Evolutionary conservation across 2,329 filamentous ascomycete species (phyloP).

Genomic region (Neurospora sp.): DNA sequence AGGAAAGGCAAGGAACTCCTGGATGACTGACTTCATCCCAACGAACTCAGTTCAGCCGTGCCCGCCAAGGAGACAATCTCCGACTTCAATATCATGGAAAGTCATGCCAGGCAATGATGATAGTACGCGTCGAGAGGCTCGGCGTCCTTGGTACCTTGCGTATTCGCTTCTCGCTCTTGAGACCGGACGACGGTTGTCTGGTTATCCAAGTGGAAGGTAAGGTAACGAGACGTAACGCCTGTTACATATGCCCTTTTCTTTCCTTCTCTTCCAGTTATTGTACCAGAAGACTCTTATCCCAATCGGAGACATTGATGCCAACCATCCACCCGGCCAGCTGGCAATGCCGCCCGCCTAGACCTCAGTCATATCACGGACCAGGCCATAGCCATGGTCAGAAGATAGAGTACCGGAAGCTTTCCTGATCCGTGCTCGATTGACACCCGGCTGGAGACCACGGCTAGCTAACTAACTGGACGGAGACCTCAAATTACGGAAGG

Average conservation of each 20-base stretch:
- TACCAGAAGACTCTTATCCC: neutral
- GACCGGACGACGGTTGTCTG: neutral
- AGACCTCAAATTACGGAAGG: neutral
- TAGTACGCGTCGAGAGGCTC: neutral
- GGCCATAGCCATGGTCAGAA: neutral
- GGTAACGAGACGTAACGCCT: neutral
- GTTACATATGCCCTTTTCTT: neutral
- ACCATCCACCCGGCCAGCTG: neutral
- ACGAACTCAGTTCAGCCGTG: neutral
- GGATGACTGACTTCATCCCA: neutral
- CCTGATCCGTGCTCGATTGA: neutral
- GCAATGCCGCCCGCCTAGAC: neutral
- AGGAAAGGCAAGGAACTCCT: neutral
- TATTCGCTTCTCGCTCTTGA: neutral
- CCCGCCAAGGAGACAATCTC: neutral
- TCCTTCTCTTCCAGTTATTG: neutral
- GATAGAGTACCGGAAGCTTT: neutral
- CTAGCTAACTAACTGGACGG: neutral
- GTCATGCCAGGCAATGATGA: neutral
- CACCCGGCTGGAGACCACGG: neutral
- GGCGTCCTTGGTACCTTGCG: neutral
- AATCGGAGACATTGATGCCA: neutral
- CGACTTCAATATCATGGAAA: neutral
- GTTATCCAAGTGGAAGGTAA: neutral
- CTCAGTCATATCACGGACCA: neutral